phyloP scores from a whole-genome alignment of 2,329 filamentous ascomycete genomes.

The Cordyceps farinosa region DNA sequence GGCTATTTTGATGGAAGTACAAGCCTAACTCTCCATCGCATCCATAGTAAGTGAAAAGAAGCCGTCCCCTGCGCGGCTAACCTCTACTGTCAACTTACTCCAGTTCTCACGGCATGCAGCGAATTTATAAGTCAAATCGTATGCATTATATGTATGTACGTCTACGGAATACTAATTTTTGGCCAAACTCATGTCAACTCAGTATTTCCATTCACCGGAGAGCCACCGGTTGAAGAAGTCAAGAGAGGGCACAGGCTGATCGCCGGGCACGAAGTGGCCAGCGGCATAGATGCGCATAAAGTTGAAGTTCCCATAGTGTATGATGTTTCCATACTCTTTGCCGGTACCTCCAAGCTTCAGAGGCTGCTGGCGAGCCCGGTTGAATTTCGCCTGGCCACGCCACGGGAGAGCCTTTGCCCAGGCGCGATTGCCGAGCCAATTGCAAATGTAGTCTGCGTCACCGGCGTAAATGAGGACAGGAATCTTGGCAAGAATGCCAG shows the following conservation, averaged over 20 bases:
- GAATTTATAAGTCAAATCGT: background rate
- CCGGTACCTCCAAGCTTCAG: conserved; percentile 55
- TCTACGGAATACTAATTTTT: background rate
- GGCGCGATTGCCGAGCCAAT: conserved; percentile 97
- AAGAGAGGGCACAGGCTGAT: conserved; percentile 18
- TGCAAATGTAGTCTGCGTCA: conserved; percentile 87
- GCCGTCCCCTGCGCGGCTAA: too few species aligned
- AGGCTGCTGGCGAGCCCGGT: conserved; percentile 64
- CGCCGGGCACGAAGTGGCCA: conserved; percentile 20
- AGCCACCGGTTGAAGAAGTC: conserved; percentile 23
- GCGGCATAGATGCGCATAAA: conserved; percentile 20
- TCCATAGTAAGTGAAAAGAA: background rate
- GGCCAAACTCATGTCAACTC: background rate
- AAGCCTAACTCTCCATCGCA: background rate
- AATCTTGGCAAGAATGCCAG: conserved; percentile 81
- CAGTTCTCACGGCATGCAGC: background rate
- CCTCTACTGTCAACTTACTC: background rate
- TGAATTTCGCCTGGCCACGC: conserved; percentile 79
- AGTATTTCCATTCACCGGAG: conserved; percentile 19
- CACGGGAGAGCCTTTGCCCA: conserved; percentile 95
- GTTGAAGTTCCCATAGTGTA: conserved; percentile 16
- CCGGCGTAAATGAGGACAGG: conserved; percentile 93
- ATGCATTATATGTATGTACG: conserved; percentile 7
- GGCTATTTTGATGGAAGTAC: too few species aligned
- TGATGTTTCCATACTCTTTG: conserved; percentile 20